Evolutionary conservation across 345 rosid genomes (phyloP).

Genomic region (Bruguiera sexangula): DNA sequence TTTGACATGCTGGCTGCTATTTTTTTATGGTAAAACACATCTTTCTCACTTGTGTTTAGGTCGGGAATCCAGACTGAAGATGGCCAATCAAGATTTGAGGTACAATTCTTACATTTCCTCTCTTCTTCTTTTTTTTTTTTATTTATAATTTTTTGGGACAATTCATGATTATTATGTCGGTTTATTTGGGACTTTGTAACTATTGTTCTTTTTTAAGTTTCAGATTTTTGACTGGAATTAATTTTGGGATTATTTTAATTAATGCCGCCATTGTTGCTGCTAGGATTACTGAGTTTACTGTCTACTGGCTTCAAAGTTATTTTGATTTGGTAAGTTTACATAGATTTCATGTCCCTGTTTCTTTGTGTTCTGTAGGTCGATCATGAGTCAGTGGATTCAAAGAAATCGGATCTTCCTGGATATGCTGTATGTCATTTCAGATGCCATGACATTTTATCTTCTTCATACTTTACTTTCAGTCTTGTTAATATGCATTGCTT

Average conservation of each 20-base stretch:
- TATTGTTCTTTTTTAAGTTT: neutral
- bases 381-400: conserved; percentile 1
- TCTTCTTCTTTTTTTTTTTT: neutral
- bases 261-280: neutral
- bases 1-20: neutral
- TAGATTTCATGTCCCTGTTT: neutral
- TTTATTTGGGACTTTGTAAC: neutral
- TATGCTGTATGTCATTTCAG: conserved; percentile 24
- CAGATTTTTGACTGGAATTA: neutral
- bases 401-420: conserved; percentile 21
- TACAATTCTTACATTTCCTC: conserved; percentile 12
- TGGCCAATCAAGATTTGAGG: conserved; percentile 47
- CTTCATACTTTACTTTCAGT: neutral
- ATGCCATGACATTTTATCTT: neutral
- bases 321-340: neutral
- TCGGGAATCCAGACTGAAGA: conserved; percentile 41
- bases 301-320: neutral
- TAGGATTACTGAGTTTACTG: neutral
- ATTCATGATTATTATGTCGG: too few relatives aligned
- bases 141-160: neutral
- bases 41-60: conserved; percentile 31
- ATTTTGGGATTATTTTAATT: neutral
- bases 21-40: neutral
- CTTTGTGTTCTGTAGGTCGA: conserved; percentile 12
- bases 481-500: neutral